Evolutionary conservation across 257 asterid species (phyloP).

Genomic region (Jaltomata sinuosa): DNA sequence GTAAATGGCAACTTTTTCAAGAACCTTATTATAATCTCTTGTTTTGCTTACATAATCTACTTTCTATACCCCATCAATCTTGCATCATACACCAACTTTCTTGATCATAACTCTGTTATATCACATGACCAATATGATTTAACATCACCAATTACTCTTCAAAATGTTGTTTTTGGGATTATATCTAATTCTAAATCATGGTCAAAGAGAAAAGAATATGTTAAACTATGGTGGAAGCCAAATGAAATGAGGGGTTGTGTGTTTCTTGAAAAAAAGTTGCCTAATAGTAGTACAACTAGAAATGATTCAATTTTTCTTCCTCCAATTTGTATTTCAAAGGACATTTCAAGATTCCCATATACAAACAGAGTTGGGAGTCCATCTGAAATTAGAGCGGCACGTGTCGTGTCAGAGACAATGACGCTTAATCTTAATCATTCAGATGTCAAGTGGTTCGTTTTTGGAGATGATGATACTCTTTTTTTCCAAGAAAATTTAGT

Average conservation of each 20-base stretch:
- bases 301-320: not conserved
- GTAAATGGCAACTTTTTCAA: constrained; percentile 12
- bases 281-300: too few relatives aligned
- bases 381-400: constrained; percentile 3
- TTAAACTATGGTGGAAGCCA: constrained; percentile 69
- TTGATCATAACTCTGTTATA: constrained; percentile 8
- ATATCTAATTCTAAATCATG: constrained; percentile 53
- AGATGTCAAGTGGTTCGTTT: constrained; percentile 50
- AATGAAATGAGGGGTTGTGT: constrained; percentile 61
- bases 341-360: constrained; percentile 1
- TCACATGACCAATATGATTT: not conserved
- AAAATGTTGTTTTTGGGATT: constrained; percentile 69
- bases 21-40: constrained; percentile 16
- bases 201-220: constrained; percentile 39
- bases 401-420: not conserved
- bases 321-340: not conserved
- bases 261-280: constrained; percentile 30
- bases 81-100: constrained; percentile 10
- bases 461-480: constrained; percentile 74
- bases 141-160: constrained; percentile 32
- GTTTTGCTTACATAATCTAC: constrained; percentile 17
- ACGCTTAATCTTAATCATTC: constrained; percentile 6
- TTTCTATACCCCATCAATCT: constrained; percentile 20
- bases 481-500: constrained; percentile 52
- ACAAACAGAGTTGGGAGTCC: not conserved